Conservation (phyloP, 208 protist genomes). For the Wallacemonas sp. region DNA sequence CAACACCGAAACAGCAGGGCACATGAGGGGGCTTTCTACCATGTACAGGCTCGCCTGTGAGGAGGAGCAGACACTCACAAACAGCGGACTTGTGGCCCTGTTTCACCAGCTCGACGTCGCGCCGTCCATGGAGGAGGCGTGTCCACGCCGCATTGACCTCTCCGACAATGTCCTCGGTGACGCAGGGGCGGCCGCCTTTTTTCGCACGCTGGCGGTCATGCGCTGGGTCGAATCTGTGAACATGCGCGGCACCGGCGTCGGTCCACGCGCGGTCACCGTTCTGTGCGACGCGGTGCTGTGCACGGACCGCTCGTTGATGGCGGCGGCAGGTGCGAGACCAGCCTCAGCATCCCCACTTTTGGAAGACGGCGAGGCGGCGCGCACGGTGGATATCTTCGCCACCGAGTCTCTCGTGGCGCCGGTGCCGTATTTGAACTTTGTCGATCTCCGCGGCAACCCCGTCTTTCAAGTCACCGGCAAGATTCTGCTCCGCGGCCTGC, state of each 20-base stretch:
- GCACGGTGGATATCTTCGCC: not conserved
- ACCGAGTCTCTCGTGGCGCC: slow-evolving; percentile 22
- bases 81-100: slow-evolving; percentile 57
- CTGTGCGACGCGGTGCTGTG: slow-evolving; percentile 23
- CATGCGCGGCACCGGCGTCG: slow-evolving; percentile 49
- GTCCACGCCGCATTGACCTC: slow-evolving; percentile 37
- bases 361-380: too few species aligned
- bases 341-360: too few species aligned
- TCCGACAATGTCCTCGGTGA: slow-evolving; percentile 69
- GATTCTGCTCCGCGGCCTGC: slow-evolving; percentile 30
- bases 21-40: slow-evolving; percentile 62
- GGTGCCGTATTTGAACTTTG: slow-evolving; percentile 15
- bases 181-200: slow-evolving; percentile 56
- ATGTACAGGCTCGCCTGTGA: slow-evolving; percentile 74
- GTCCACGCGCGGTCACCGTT: slow-evolving; percentile 29
- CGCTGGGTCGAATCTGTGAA: slow-evolving; percentile 63
- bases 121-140: slow-evolving; percentile 13
- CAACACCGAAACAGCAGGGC: not conserved
- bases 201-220: slow-evolving; percentile 65
- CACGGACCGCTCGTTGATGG: slow-evolving; percentile 11
- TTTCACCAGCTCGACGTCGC: slow-evolving; percentile 53
- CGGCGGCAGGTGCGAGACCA: not conserved
- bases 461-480: slow-evolving; percentile 43
- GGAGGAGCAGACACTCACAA: slow-evolving; percentile 53
- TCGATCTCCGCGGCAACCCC: slow-evolving; percentile 35